Percentiles rank a stretch among this genome's conserved stretches.
phyloP scores from a whole-genome alignment of 495 filamentous ascomycete species.

The Xylaria curta region DNA sequence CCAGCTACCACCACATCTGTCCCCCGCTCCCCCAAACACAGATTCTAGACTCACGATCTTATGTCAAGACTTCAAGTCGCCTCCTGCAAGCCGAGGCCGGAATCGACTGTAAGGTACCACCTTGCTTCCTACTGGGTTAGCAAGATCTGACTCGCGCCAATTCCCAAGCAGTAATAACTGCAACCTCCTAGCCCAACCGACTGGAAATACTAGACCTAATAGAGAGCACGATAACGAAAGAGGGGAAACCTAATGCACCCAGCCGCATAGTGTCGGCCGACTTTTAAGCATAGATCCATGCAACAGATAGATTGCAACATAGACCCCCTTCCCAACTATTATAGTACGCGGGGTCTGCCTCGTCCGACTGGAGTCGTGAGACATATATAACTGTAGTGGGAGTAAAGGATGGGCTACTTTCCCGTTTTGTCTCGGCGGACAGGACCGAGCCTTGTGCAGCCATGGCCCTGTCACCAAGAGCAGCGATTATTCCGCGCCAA shows the following conservation, averaged over 20 bases:
- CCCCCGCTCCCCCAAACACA: background rate
- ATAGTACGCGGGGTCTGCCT: constrained; percentile 4
- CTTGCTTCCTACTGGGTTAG: background rate
- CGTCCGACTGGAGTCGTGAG: background rate
- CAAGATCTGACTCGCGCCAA: background rate
- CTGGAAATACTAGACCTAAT: background rate
- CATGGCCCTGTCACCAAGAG: constrained; percentile 17
- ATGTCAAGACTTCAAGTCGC: background rate
- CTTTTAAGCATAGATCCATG: background rate
- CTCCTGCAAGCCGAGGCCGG: background rate
- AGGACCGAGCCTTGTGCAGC: constrained; percentile 27
- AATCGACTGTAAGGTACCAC: constrained; percentile 11
- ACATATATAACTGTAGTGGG: background rate
- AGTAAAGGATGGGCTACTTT: constrained; percentile 12
- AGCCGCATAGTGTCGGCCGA: background rate
- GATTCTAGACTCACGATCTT: background rate
- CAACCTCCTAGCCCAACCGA: background rate
- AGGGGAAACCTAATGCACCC: background rate
- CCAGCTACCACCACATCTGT: background rate
- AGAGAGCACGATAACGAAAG: background rate
- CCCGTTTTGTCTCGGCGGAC: constrained; percentile 28
- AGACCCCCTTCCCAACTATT: background rate
- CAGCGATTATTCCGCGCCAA: constrained; percentile 28
- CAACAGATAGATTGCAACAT: background rate
- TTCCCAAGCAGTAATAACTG: background rate